Conservation (phyloP, 2,329 filamentous ascomycete genomes). For the Pseudogymnoascus destructans region DNA sequence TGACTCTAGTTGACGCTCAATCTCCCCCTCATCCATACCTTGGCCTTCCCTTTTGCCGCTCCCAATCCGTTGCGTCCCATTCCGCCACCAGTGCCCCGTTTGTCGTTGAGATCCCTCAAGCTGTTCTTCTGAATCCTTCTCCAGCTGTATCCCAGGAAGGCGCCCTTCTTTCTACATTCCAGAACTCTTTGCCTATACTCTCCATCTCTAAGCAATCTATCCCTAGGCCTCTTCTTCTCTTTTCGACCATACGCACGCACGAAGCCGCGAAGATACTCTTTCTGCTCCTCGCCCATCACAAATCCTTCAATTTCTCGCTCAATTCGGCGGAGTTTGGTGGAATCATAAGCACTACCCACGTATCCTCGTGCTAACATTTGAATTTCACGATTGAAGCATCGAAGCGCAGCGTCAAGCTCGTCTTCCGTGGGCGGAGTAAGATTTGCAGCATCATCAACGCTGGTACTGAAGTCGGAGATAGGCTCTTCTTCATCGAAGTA, state of each 20-base stretch:
- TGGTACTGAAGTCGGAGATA: slow-evolving; percentile 49
- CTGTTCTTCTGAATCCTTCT: slow-evolving; percentile 33
- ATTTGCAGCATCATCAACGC: slow-evolving; percentile 17
- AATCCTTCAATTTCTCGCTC: slow-evolving; percentile 26
- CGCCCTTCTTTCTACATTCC: slow-evolving; percentile 65
- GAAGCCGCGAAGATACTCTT: slow-evolving; percentile 25
- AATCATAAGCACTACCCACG: slow-evolving; percentile 25
- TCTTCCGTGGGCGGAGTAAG: background rate
- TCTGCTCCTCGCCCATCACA: slow-evolving; percentile 23
- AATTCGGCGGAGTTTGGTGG: slow-evolving; percentile 20
- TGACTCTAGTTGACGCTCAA: slow-evolving; percentile 1
- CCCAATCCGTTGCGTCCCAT: background rate
- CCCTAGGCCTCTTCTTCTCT: slow-evolving; percentile 68
- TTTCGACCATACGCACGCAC: slow-evolving; percentile 31
- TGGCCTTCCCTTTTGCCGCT: background rate
- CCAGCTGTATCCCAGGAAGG: slow-evolving; percentile 87
- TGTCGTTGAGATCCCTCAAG: background rate
- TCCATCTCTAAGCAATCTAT: slow-evolving; percentile 68
- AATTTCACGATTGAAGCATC: slow-evolving; percentile 25
- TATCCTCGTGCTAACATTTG: slow-evolving; percentile 23
- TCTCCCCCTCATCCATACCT: slow-evolving; percentile 8
- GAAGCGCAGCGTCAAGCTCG: slow-evolving; percentile 24
- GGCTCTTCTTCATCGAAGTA: slow-evolving; percentile 81
- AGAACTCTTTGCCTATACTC: slow-evolving; percentile 54
- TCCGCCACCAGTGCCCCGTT: background rate